Evolutionary conservation across 768 basidiomycete genomes (phyloP).

Genomic region (Tylopilus cervinicoccineus): DNA sequence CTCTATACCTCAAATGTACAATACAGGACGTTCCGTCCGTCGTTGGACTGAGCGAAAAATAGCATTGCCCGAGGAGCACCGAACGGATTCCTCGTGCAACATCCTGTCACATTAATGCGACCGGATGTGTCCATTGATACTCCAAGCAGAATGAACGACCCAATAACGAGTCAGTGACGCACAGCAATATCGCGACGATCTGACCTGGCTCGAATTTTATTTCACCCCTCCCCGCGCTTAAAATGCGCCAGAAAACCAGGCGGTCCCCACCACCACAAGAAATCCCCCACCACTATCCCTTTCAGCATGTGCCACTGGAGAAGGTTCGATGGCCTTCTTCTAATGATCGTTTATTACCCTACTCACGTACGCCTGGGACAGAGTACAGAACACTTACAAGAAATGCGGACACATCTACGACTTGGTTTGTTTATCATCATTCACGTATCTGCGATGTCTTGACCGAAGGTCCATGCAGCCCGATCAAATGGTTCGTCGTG

Average conservation of each 20-base stretch:
- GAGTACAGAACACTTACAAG: slow-evolving; percentile 62
- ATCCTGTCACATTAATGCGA: slow-evolving; percentile 20
- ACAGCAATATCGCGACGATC: slow-evolving; percentile 25
- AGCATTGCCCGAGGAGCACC: slow-evolving; percentile 30
- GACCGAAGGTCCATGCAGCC: slow-evolving; percentile 37
- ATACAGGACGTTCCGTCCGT: slow-evolving; percentile 13
- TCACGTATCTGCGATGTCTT: slow-evolving; percentile 7
- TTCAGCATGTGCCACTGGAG: slow-evolving; percentile 65
- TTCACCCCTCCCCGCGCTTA: slow-evolving; percentile 18
- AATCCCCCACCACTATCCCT: slow-evolving; percentile 20
- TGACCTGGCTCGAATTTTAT: slow-evolving; percentile 19
- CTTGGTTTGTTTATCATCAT: slow-evolving; percentile 39
- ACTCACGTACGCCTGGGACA: slow-evolving; percentile 27
- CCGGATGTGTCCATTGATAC: slow-evolving; percentile 18
- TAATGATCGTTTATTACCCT: slow-evolving; percentile 8
- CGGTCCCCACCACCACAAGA: not conserved
- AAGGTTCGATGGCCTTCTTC: slow-evolving; percentile 44
- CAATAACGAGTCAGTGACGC: slow-evolving; percentile 24
- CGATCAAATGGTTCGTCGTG: slow-evolving; percentile 50
- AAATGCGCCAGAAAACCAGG: slow-evolving; percentile 13
- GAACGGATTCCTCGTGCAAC: slow-evolving; percentile 24
- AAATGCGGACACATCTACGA: slow-evolving; percentile 52
- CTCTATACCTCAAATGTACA: slow-evolving; percentile 21
- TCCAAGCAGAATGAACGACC: slow-evolving; percentile 17
- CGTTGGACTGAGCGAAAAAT: slow-evolving; percentile 22